A percentile compares a stretch with the other conserved stretches of the same genome.
These are phyloP conservation scores for Fraxinus cuspidata DNA, from an alignment of 257 asterid species.

Conservation along the genomic window DNA sequence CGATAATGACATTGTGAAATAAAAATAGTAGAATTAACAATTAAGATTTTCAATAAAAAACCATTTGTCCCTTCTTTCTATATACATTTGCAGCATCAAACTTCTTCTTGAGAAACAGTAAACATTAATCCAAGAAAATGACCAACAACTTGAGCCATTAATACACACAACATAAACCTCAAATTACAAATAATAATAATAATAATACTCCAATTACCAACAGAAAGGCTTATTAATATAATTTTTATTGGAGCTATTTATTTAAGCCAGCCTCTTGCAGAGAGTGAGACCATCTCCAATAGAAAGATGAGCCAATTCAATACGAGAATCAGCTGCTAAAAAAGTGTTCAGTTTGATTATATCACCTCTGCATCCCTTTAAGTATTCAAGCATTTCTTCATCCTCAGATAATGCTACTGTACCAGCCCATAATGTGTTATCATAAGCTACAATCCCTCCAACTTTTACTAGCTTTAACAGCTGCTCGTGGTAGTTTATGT, in stretches of 20 bases:
- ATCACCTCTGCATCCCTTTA: constrained; percentile 31
- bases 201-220: no score
- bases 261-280: constrained; percentile 47
- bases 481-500: constrained; percentile 56
- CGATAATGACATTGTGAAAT: no score
- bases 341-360: constrained; percentile 50
- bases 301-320: constrained; percentile 60
- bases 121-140: background rate
- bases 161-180: background rate
- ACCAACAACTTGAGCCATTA: background rate
- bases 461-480: constrained; percentile 49
- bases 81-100: background rate
- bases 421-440: constrained; percentile 66
- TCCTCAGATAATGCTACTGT: constrained; percentile 46
- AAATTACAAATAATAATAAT: background rate
- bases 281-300: constrained; percentile 69
- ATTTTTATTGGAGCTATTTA: background rate
- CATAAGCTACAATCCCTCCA: constrained; percentile 67
- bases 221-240: no score
- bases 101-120: background rate
- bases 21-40: no score
- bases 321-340: constrained; percentile 51
- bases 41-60: no score
- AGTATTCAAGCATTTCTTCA: constrained; percentile 40
- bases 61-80: no score